Percentiles rank a stretch among this genome's conserved stretches.
These are phyloP conservation scores for Hevea brasiliensis DNA, from an alignment of 345 rosid genomes.

Conservation along the genomic window DNA sequence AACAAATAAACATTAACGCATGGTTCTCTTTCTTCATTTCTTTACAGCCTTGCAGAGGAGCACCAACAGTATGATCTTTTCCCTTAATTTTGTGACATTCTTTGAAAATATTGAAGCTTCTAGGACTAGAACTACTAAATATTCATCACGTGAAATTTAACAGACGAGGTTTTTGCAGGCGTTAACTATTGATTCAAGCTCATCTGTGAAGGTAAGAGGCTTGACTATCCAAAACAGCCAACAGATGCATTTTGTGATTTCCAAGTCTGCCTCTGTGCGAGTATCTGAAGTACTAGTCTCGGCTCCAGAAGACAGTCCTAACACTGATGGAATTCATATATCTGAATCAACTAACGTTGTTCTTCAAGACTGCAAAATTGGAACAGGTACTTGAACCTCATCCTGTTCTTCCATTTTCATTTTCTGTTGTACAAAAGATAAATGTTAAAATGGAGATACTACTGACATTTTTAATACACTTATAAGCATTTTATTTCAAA, in stretches of 20 bases:
- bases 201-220: conserved; percentile 66
- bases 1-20: conserved; percentile 22
- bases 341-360: conserved; percentile 70
- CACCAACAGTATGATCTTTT: conserved; percentile 69
- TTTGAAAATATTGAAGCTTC: conserved; percentile 13
- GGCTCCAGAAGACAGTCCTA: conserved; percentile 90
- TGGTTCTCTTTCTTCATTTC: conserved; percentile 20
- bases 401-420: conserved; percentile 5
- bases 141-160: conserved; percentile 21
- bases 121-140: conserved; percentile 3
- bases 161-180: conserved; percentile 51
- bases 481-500: background rate
- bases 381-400: conserved; percentile 65
- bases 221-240: conserved; percentile 89
- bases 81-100: conserved; percentile 7
- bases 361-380: conserved; percentile 85
- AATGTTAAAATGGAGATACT: background rate
- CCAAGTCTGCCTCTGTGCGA: conserved; percentile 61
- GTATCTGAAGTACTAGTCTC: conserved; percentile 64
- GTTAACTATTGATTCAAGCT: conserved; percentile 91
- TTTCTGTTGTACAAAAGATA: background rate
- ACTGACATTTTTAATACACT: background rate
- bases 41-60: conserved; percentile 87
- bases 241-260: conserved; percentile 86
- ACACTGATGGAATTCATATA: conserved; percentile 94